Base-by-base conservation (phyloP, 2,329 filamentous ascomycete genomes). In the Magnaporthiopsis rhizophila region DNA sequence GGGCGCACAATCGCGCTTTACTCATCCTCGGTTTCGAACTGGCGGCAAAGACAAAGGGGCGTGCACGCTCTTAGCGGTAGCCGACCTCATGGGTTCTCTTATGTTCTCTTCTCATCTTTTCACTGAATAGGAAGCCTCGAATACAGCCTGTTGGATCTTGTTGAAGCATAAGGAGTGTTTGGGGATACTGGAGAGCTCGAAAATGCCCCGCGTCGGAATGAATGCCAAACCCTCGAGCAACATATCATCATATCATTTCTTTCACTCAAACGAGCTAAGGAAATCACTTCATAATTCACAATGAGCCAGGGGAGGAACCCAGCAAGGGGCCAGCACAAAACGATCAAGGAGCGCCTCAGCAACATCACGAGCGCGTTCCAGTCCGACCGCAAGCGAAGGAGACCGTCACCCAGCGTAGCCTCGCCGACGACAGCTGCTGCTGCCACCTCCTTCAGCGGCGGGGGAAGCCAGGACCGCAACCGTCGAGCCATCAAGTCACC, bases 361-460 rank as follows among this genome's bases (percentile, higher is more conserved):
- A 64, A 53, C 53, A 63, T 28, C 36, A 26, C 60, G 38, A 62
- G 26, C 13, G 24, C 13, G 0, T 62, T 62, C n/a, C 38, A 53
- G 15, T 26, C 24, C 60, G n/a, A 45, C 28, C 34, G n/a, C 59
- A 34, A 18, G 15, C 13, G 15, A 32, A 13, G 59, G 15, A 38
- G 3, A 15, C 13, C n/a, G 12, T 6, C 24, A 6, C n/a, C 28
- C 11, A 15, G 15, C 38, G 13, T 45, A 13, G 4, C 38, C 3
- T 13, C 38, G 13, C 15, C 38, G 38, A 45, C 38, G 5, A 18
- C 36, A 13, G 36, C 38, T 12, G 3, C 38, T 45, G 36, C 15
- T 45, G 12, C 34, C 13, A 12, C 38, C 38, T 45, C 13, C 38
- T 45, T 15, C 36, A 61, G n/a, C 12, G 36, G 34, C 13, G 53